Base-by-base conservation (phyloP, 768 basidiomycete genomes). In the Floccularia luteovirens region DNA sequence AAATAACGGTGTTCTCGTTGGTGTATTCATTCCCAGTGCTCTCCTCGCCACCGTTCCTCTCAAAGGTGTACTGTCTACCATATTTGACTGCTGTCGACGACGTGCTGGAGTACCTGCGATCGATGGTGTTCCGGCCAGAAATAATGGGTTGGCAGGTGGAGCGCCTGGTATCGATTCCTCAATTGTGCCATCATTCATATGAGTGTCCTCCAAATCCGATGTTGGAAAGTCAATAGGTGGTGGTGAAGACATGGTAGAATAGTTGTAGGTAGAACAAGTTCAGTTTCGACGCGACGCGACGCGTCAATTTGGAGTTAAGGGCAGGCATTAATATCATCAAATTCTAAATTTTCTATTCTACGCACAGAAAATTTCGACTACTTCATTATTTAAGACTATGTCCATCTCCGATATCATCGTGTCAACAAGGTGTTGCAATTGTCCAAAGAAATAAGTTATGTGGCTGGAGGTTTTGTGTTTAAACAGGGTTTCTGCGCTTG, bases 211-310 rank as follows among this genome's bases (percentile, higher is more conserved):
- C 45, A 63, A 50, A 38, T 81, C 80, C 4, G 78, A 81, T 1
- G 77, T 67, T 3, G 79, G 79, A 51, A 81, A 81, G 48, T 82
- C 77, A 27, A 81, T 57, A 24, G 70, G 64, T 14, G 78, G 78
- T 19, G 78, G 79, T 30, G 78, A 82, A 5, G 79, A 81, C 79
- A 82, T 82, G 39, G 28, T 52, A 46, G 32, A 13, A 22, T 30
- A 0, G 19, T 16, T 16, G 48, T 31, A 20, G 43, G 28, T 32
- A 39, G 47, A 43, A 30, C 41, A 20, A 47, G 43, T 54, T 48
- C 47, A 45, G 30, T 37, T 39, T 44, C 38, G 50, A 56, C 71
- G 70, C 67, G 72, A 60, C 74, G 70, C 70, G 72, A 62, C 73
- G 72, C 75, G 75, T 64, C 63, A 54, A 66, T 57, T 52, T 50